Percentiles rank a stretch among this genome's conserved stretches.
Conservation (phyloP, 768 basidiomycete species). For the Leccinum rimulosum region DNA sequence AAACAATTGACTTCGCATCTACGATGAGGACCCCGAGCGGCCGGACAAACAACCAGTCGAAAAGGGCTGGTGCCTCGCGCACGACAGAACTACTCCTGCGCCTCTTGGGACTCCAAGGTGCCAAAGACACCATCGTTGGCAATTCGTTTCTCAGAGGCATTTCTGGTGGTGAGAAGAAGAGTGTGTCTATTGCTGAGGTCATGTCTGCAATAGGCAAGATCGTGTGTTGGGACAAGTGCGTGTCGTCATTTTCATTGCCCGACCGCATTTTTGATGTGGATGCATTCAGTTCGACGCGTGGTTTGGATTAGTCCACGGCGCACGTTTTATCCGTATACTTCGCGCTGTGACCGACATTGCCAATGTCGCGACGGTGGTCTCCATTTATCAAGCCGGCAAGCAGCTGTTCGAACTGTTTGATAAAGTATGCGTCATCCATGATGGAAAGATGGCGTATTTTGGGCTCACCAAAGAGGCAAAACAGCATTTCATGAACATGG, state of each 20-base stretch:
- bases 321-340: slow-evolving; percentile 65
- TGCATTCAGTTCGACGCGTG: slow-evolving; percentile 55
- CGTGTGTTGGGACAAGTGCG: slow-evolving; percentile 77
- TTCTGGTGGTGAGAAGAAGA: slow-evolving; percentile 76
- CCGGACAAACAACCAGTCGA: slow-evolving; percentile 20
- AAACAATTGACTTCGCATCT: slow-evolving; percentile 52
- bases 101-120: slow-evolving; percentile 75
- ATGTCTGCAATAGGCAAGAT: slow-evolving; percentile 61
- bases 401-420: slow-evolving; percentile 62
- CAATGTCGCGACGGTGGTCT: slow-evolving; percentile 63
- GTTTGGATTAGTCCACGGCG: slow-evolving; percentile 68
- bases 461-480: slow-evolving; percentile 3
- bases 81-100: slow-evolving; percentile 52
- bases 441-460: slow-evolving; percentile 10
- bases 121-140: slow-evolving; percentile 70
- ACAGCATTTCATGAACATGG: slow-evolving; percentile 21
- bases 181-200: slow-evolving; percentile 73
- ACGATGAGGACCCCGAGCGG: slow-evolving; percentile 44
- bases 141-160: slow-evolving; percentile 75
- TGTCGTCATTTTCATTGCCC: background rate
- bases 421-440: slow-evolving; percentile 29
- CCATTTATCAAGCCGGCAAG: slow-evolving; percentile 84
- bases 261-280: background rate
- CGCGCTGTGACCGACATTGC: slow-evolving; percentile 60
- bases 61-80: slow-evolving; percentile 26